A percentile compares a stretch with the other conserved stretches of the same genome.
phyloP scores from a whole-genome alignment of 176 grass and related monocot genomes.

The Melocanna baccifera region DNA sequence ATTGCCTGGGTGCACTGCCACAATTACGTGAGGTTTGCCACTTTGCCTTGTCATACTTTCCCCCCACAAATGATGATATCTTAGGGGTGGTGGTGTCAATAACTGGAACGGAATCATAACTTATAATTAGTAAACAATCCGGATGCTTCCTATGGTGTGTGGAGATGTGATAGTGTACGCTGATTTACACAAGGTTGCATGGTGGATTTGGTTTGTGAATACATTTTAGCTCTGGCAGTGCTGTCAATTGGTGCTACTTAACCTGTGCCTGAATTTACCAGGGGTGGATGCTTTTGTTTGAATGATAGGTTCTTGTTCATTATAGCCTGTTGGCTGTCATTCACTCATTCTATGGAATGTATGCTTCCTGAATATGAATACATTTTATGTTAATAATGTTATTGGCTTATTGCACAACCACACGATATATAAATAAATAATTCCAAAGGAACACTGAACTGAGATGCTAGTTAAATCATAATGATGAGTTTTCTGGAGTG shows the following conservation, averaged over 20 bases:
- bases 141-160: neutral
- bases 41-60: conserved; percentile 6
- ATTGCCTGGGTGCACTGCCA: conserved; percentile 48
- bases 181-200: neutral
- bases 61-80: neutral
- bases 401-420: neutral
- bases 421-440: neutral
- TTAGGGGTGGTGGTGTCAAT: neutral
- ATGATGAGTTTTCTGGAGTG: neutral
- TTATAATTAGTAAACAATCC: neutral
- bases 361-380: neutral
- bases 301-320: neutral
- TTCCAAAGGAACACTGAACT: neutral
- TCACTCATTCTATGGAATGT: neutral
- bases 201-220: neutral
- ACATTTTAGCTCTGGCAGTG: neutral
- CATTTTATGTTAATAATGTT: neutral
- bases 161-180: neutral
- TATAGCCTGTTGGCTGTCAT: neutral
- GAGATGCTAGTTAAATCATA: neutral
- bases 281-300: neutral
- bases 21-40: conserved; percentile 74
- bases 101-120: conserved; percentile 1
- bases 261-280: neutral
- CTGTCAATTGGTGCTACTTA: neutral